Conservation (phyloP, 2,329 filamentous ascomycete genomes). For the Myriosclerotinia curreyana region DNA sequence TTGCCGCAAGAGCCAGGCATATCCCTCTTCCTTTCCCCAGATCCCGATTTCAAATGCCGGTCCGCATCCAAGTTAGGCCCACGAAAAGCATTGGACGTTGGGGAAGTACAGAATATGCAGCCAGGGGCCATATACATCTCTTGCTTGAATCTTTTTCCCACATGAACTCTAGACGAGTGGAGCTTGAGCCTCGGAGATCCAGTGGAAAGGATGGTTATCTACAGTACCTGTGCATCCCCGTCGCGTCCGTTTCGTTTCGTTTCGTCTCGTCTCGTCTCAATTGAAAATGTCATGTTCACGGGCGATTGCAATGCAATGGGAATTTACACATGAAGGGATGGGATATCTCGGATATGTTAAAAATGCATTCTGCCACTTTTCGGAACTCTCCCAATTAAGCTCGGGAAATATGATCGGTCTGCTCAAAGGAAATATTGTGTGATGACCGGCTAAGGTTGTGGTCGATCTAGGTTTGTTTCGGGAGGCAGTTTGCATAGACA, state of each 20-base stretch:
- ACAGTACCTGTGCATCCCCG: conserved; percentile 7
- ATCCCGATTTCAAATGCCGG: not conserved
- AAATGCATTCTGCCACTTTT: not conserved
- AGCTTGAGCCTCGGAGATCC: not conserved
- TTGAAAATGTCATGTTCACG: not conserved
- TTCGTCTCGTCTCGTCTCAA: conserved; percentile 2
- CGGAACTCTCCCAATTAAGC: not conserved
- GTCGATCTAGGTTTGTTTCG: not conserved
- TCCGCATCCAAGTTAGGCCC: not conserved
- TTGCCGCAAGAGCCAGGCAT: not conserved
- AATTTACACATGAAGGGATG: not conserved
- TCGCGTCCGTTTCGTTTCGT: not conserved
- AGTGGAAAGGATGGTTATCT: not conserved
- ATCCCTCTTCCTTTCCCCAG: not conserved
- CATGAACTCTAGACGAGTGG: conserved; percentile 9
- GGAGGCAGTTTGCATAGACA: conserved; percentile 2
- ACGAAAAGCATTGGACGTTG: conserved; percentile 7
- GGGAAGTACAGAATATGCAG: conserved; percentile 13
- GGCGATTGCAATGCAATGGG: not conserved
- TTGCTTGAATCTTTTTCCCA: not conserved
- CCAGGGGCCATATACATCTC: not conserved
- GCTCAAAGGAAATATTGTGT: not conserved
- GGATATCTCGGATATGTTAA: not conserved
- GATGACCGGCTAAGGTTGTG: not conserved
- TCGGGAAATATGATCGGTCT: not conserved